These are phyloP conservation scores for Ogataea allantospora DNA, from an alignment of 805 yeast species.

Conservation along the genomic window DNA sequence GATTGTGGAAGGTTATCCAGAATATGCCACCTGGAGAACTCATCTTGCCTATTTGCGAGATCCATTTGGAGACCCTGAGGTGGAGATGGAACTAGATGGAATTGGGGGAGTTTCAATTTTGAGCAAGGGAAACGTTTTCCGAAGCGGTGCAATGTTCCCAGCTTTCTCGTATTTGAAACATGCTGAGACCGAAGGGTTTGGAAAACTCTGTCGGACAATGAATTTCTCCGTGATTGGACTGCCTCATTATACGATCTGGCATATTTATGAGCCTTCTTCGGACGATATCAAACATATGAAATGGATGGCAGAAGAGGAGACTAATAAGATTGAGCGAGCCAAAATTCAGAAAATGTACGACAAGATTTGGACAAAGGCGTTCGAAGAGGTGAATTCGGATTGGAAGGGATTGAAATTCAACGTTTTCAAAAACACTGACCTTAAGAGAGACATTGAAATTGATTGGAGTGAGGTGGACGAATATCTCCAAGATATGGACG, in stretches of 20 bases:
- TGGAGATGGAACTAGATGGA: slow-evolving; percentile 90
- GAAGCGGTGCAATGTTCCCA: slow-evolving; percentile 89
- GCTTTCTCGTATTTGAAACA: slow-evolving; percentile 91
- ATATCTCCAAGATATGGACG: slow-evolving; percentile 29
- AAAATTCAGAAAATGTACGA: slow-evolving; percentile 66
- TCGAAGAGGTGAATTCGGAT: slow-evolving; percentile 69
- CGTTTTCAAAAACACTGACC: slow-evolving; percentile 76
- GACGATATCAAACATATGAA: slow-evolving; percentile 85
- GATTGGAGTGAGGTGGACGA: slow-evolving; percentile 72
- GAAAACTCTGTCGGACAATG: slow-evolving; percentile 81
- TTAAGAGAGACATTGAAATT: slow-evolving; percentile 48
- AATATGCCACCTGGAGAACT: slow-evolving; percentile 96
- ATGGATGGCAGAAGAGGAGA: slow-evolving; percentile 81
- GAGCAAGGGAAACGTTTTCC: slow-evolving; percentile 79
- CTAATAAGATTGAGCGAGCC: slow-evolving; percentile 59
- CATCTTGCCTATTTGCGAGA: slow-evolving; percentile 91
- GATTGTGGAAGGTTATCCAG: slow-evolving; percentile 93
- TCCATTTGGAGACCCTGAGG: slow-evolving; percentile 89
- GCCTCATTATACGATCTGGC: slow-evolving; percentile 94
- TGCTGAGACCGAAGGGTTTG: slow-evolving; percentile 97
- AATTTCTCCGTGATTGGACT: slow-evolving; percentile 81
- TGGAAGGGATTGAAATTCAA: slow-evolving; percentile 72
- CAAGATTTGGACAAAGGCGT: slow-evolving; percentile 76
- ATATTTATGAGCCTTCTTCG: slow-evolving; percentile 86
- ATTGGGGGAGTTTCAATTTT: slow-evolving; percentile 95